Evolutionary conservation across 345 rosid genomes (phyloP).

Genomic region (Clausena lansium): DNA sequence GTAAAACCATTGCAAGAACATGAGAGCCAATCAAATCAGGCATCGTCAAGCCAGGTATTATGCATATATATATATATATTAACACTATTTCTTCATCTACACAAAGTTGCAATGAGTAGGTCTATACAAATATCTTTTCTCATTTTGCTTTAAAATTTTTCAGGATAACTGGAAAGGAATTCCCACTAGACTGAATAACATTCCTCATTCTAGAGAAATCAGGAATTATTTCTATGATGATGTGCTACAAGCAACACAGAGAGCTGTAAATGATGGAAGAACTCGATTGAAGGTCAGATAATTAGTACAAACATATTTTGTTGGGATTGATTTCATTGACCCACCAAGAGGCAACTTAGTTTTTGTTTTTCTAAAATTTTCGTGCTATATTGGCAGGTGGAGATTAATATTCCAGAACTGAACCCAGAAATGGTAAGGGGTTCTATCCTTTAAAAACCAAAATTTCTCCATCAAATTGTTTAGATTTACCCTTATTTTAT

Average conservation of each 20-base stretch:
- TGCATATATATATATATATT: neutral
- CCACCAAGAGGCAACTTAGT: neutral
- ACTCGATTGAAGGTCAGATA: slow-evolving; percentile 64
- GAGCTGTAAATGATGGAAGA: slow-evolving; percentile 74
- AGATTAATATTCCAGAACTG: slow-evolving; percentile 89
- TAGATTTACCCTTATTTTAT: slow-evolving; percentile 22
- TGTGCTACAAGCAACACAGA: slow-evolving; percentile 71
- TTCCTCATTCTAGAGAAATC: slow-evolving; percentile 95
- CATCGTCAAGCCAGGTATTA: slow-evolving; percentile 45
- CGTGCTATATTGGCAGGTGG: slow-evolving; percentile 56
- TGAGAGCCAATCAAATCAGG: slow-evolving; percentile 32
- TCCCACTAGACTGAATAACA: slow-evolving; percentile 86
- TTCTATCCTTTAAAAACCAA: neutral
- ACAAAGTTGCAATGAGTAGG: slow-evolving; percentile 6
- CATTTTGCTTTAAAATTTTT: slow-evolving; percentile 27
- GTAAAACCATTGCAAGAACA: slow-evolving; percentile 31
- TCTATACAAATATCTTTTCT: slow-evolving; percentile 24
- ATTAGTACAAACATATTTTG: slow-evolving; percentile 2
- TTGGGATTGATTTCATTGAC: neutral
- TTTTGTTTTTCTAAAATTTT: neutral
- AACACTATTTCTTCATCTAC: slow-evolving; percentile 1
- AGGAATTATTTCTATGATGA: slow-evolving; percentile 85
- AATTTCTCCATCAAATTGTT: slow-evolving; percentile 1
- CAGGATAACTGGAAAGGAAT: slow-evolving; percentile 94
- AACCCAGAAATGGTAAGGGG: slow-evolving; percentile 87